These are phyloP conservation scores for Diddensiella caesifluorescens DNA, from an alignment of 805 yeast genomes.

Conservation along the genomic window DNA sequence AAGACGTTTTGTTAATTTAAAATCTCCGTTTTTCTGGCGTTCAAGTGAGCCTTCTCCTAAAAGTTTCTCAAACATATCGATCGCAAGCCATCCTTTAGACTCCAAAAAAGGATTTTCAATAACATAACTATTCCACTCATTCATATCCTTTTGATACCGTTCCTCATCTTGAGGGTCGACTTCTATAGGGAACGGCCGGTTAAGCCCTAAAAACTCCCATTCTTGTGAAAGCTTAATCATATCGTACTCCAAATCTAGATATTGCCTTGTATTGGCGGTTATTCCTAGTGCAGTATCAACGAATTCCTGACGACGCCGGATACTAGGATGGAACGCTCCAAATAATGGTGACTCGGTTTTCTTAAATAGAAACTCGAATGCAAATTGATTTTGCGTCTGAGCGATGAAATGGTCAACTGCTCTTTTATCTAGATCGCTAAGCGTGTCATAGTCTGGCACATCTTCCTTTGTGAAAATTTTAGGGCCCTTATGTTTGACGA, in stretches of 20 bases:
- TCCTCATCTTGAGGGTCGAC: constrained; percentile 56
- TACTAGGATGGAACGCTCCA: constrained; percentile 73
- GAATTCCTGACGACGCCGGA: constrained; percentile 46
- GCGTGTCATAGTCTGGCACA: constrained; percentile 58
- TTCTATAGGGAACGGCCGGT: constrained; percentile 49
- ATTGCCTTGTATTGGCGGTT: constrained; percentile 20
- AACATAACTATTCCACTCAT: constrained; percentile 61
- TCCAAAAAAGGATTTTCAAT: constrained; percentile 78
- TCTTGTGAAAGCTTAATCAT: constrained; percentile 26
- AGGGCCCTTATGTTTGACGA: constrained; percentile 82
- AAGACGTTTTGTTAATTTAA: constrained; percentile 28
- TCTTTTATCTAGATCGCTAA: constrained; percentile 68
- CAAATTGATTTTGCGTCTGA: constrained; percentile 84
- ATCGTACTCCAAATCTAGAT: constrained; percentile 31
- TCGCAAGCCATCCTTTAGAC: constrained; percentile 94
- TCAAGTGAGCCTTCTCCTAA: constrained; percentile 63
- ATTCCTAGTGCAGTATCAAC: constrained; percentile 28
- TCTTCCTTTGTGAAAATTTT: constrained; percentile 77
- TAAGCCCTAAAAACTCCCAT: constrained; percentile 25
- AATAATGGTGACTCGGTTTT: constrained; percentile 53
- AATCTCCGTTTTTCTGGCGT: constrained; percentile 55
- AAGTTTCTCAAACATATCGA: constrained; percentile 76
- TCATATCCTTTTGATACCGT: constrained; percentile 51
- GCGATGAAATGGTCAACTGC: constrained; percentile 82
- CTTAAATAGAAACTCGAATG: constrained; percentile 78